Conservation (phyloP, 225 moss, liverwort and hornwort genomes). For the Neckera pumila region DNA sequence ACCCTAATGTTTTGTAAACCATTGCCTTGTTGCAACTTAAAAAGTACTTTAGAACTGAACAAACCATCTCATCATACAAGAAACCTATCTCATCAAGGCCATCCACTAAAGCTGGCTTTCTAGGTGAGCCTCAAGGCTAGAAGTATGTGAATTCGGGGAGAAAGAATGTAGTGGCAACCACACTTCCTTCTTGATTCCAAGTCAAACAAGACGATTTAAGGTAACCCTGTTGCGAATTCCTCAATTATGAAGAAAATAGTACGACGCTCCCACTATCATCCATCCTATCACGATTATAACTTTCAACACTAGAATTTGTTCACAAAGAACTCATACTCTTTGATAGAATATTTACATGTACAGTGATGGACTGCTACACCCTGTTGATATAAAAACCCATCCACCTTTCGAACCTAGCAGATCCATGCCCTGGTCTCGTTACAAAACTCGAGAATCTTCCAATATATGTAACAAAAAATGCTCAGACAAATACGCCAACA, state of each 20-base stretch:
- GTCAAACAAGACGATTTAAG: not conserved
- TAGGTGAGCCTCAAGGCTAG: not conserved
- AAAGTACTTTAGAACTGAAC: not conserved
- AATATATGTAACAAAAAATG: not conserved
- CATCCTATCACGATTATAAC: not conserved
- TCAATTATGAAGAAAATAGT: not conserved
- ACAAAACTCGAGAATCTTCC: not conserved
- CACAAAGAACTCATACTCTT: not conserved
- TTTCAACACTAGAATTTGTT: not conserved
- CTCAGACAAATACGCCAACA: not conserved
- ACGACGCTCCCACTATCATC: not conserved
- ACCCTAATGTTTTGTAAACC: not conserved
- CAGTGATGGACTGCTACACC: not conserved
- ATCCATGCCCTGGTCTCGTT: not conserved
- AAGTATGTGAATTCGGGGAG: too few species aligned
- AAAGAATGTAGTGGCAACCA: not conserved
- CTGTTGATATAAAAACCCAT: not conserved
- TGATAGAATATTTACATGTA: not conserved
- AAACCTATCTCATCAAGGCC: not conserved
- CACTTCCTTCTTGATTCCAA: not conserved
- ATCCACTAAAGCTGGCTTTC: too few species aligned
- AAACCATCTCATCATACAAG: not conserved
- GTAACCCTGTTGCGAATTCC: not conserved
- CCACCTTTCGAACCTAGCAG: not conserved
- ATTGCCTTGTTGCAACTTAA: not conserved